A percentile compares a stretch with the other conserved stretches of the same genome.
phyloP scores from a whole-genome alignment of 129 eudicot genomes.

The Lactuca sativa region DNA sequence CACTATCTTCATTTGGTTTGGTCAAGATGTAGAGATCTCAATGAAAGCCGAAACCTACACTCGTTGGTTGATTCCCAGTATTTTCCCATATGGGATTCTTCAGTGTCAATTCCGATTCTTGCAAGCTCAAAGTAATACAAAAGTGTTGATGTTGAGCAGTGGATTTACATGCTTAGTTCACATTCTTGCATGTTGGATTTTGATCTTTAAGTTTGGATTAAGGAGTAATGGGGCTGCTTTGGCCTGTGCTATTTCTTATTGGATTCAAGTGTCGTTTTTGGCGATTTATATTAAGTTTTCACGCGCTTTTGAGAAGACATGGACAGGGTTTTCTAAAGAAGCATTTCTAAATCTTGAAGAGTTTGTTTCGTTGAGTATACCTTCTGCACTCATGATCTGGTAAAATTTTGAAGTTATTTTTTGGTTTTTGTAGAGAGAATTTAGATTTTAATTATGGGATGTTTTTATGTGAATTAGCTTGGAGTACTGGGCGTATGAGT shows the following conservation, averaged over 20 bases:
- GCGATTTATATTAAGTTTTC: constrained; percentile 35
- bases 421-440: not conserved
- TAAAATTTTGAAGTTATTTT: constrained; percentile 13
- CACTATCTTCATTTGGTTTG: constrained; percentile 20
- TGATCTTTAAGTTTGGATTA: constrained; percentile 26
- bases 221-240: constrained; percentile 40
- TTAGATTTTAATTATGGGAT: not conserved
- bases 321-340: constrained; percentile 38
- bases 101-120: constrained; percentile 35
- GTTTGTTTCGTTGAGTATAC: constrained; percentile 32
- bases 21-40: constrained; percentile 37
- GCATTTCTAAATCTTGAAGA: constrained; percentile 17
- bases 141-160: constrained; percentile 30
- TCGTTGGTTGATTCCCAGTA: constrained; percentile 33
- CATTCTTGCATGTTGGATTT: constrained; percentile 23
- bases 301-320: constrained; percentile 29
- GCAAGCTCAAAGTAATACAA: constrained; percentile 29
- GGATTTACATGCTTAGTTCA: constrained; percentile 9
- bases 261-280: constrained; percentile 34
- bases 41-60: constrained; percentile 21
- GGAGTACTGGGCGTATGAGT: constrained; percentile 24
- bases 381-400: constrained; percentile 43
- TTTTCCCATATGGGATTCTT: constrained; percentile 33
- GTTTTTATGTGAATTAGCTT: not conserved
- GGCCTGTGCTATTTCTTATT: constrained; percentile 32